Percentiles rank a stretch among this genome's conserved stretches.
Conservation (phyloP, 345 rosid genomes). For the Citrus sp. region DNA sequence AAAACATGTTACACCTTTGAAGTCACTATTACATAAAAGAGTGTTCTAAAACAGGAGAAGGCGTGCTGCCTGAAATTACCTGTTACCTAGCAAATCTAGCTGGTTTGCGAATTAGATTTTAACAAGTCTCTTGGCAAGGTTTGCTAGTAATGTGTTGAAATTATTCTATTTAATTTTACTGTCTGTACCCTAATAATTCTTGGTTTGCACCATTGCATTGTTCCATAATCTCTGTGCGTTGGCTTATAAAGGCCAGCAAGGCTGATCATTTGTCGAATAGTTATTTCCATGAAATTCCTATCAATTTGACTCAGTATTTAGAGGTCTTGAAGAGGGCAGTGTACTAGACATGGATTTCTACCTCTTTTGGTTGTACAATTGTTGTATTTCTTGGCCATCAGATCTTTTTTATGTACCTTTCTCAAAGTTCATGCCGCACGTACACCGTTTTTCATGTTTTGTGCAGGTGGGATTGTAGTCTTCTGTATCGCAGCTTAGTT, state of each 20-base stretch:
- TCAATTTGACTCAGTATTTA: not conserved
- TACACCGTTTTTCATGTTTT: slow-evolving; percentile 6
- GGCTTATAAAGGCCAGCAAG: not conserved
- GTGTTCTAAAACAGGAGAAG: not conserved
- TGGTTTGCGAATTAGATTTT: not conserved
- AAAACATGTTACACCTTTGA: not conserved
- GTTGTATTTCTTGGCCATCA: not conserved
- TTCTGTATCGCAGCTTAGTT: slow-evolving; percentile 86
- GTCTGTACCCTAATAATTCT: not conserved
- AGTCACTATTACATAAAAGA: not conserved
- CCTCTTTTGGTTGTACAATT: not conserved
- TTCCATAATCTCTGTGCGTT: not conserved
- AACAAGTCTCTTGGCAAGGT: not conserved
- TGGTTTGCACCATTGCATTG: not conserved
- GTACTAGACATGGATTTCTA: not conserved
- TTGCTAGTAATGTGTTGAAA: not conserved
- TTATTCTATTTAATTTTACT: not conserved
- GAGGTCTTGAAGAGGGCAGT: not conserved
- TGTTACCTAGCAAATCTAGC: not conserved
- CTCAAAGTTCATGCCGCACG: not conserved
- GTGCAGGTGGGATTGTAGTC: slow-evolving; percentile 98
- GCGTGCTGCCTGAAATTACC: not conserved
- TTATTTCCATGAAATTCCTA: not conserved
- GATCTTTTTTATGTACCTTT: not conserved
- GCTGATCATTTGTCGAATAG: not conserved